These are phyloP conservation scores for Rhododendron molle DNA, from an alignment of 148 eudicot species.

Conservation along the genomic window DNA sequence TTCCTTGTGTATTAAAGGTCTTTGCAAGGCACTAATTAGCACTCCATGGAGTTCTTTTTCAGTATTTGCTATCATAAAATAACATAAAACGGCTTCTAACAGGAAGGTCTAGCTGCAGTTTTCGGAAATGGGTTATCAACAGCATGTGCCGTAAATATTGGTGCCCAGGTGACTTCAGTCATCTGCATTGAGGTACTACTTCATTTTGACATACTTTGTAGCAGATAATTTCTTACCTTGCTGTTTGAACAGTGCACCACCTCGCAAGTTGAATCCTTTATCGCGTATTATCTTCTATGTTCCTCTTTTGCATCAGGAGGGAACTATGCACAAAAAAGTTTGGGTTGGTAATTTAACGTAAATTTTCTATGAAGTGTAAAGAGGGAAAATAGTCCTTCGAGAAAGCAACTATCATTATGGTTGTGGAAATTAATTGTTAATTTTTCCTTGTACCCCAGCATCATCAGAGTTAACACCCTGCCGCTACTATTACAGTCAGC, in stretches of 20 bases:
- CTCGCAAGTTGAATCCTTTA: background rate
- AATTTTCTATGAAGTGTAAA: background rate
- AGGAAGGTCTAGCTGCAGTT: constrained; percentile 97
- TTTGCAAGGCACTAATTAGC: background rate
- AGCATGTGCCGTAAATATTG: constrained; percentile 89
- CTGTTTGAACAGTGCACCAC: background rate
- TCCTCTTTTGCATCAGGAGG: background rate
- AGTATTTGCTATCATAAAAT: background rate
- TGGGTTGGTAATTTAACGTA: background rate
- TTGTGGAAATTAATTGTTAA: background rate
- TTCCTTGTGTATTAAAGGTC: background rate
- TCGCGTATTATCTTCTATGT: background rate
- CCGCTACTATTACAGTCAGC: background rate
- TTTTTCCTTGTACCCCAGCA: background rate
- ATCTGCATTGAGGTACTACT: constrained; percentile 82
- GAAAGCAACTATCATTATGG: background rate
- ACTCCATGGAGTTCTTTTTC: constrained; percentile 5
- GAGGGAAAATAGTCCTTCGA: background rate
- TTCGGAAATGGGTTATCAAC: constrained; percentile 98
- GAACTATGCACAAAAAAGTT: background rate
- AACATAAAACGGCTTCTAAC: constrained; percentile 17
- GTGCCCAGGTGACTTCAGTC: constrained; percentile 91
- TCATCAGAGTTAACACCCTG: background rate
- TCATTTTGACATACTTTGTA: constrained; percentile 7
- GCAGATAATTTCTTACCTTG: background rate